Base-by-base conservation (phyloP, 1,284 basidiomycete species). In the Ustilago bromivora region DNA sequence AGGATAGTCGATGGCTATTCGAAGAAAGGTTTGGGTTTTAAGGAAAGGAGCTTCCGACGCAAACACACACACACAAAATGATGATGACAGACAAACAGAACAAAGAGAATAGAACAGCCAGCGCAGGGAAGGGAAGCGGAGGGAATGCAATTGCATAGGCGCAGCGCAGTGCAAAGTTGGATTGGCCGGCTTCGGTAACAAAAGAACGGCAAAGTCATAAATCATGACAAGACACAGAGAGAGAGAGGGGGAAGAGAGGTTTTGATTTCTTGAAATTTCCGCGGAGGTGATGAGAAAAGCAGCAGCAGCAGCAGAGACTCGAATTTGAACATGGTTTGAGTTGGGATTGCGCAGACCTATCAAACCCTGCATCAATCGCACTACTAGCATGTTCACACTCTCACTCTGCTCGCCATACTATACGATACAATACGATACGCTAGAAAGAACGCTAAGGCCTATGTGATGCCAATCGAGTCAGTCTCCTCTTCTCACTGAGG, bases 21-120 rank as follows among this genome's bases (percentile, higher is more conserved):
- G 3, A 19, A 15, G 31, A 4, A 51, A 12, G 28, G 49, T 51
- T 51, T 51, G 49, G 28, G 28, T 51, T 34, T 51, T 51, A 51
- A 31, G 49, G 49, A 32, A 51, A 31, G 13, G 9, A 51, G 49
- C 49, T 51, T 51, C 49, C 28, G 49, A 19, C 49, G 49, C 49
- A 51, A 51, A 51, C 28, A n/a, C 23, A 40, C 38, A 23, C 23
- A 40, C 38, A 40, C 11, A 40, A 40, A 17, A 5, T 17, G 38
- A 10, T 17, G 38, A 11, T 40, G 11, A 40, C 38, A 40, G 38
- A 4, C 11, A 40, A 40, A 17, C 38, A 40, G 38, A 40, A 40
- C 23, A 28, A 28, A 28, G 23, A 28, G 3, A 28, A 28, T 3
- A 3, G 23, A 28, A 28, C 23, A 28, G 23, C 23, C 23, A 28